Conservation (phyloP, 176 grass and related monocot species). For the Themeda triandra region DNA sequence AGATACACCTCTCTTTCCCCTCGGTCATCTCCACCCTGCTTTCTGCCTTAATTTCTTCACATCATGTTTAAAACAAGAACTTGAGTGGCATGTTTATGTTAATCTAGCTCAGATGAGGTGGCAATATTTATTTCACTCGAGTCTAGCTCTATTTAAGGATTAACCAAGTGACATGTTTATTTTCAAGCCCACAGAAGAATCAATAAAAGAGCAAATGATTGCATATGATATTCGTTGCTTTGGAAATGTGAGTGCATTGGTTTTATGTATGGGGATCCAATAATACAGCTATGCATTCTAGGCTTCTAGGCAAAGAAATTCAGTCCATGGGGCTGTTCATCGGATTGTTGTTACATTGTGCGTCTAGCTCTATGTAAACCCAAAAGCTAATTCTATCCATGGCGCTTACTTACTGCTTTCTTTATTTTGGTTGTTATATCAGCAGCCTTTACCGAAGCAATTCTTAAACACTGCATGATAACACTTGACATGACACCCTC, state of each 20-base stretch:
- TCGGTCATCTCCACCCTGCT: neutral
- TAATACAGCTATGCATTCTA: neutral
- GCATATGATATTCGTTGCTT: neutral
- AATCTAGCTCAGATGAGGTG: neutral
- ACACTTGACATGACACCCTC: conserved; percentile 80
- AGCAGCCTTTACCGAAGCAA: conserved; percentile 73
- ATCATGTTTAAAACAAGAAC: neutral
- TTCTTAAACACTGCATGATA: conserved; percentile 89
- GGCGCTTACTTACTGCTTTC: conserved; percentile 48
- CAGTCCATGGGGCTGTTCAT: neutral
- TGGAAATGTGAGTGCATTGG: too few relatives aligned
- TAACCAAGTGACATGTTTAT: neutral
- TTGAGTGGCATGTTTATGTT: neutral
- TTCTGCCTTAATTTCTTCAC: neutral
- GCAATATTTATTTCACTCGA: neutral
- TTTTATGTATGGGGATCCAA: neutral
- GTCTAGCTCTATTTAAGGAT: neutral
- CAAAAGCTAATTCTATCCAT: neutral
- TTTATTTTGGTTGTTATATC: conserved; percentile 96
- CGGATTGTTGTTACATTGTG: neutral
- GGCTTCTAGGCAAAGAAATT: neutral
- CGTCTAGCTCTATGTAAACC: neutral
- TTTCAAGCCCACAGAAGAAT: neutral
- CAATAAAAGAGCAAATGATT: neutral
- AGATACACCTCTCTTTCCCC: neutral